Evolutionary conservation across 768 basidiomycete genomes (phyloP).

Genomic region (Agaricus sinodeliciosus): DNA sequence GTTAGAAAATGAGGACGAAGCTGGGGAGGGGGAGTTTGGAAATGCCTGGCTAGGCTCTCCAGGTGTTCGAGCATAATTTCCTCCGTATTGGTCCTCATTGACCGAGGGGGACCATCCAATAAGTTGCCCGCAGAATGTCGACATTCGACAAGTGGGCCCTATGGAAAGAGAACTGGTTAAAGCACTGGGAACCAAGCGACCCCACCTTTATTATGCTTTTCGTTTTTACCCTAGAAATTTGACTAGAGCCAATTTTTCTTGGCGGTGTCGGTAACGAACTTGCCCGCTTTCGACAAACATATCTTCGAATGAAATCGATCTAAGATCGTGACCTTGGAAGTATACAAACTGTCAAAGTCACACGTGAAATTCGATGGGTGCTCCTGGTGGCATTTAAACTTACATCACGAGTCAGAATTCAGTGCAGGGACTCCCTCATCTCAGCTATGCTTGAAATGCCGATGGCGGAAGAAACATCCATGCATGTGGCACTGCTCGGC

Average conservation of each 20-base stretch:
- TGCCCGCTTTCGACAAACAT: too few relatives aligned
- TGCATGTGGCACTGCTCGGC: too few relatives aligned
- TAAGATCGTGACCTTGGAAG: too few relatives aligned
- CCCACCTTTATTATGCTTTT: not conserved
- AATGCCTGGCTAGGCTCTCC: constrained; percentile 10
- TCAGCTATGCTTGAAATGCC: too few relatives aligned
- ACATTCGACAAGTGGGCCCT: not conserved
- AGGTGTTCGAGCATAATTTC: constrained; percentile 12
- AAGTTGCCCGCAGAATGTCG: not conserved
- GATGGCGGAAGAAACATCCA: too few relatives aligned
- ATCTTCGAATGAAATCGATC: too few relatives aligned
- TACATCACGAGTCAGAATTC: too few relatives aligned
- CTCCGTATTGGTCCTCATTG: constrained; percentile 19
- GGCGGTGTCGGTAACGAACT: not conserved
- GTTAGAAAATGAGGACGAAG: constrained; percentile 14
- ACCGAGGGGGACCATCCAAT: constrained; percentile 27
- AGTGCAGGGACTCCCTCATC: too few relatives aligned
- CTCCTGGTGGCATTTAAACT: too few relatives aligned
- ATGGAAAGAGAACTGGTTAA: not conserved
- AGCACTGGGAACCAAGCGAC: not conserved
- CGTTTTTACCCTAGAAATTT: too few relatives aligned
- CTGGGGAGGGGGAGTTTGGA: constrained; percentile 14
- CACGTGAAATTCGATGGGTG: too few relatives aligned
- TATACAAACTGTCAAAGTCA: too few relatives aligned
- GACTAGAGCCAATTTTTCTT: not conserved